Conservation (phyloP, 2,329 filamentous ascomycete species). For the Colletotrichum sojae region DNA sequence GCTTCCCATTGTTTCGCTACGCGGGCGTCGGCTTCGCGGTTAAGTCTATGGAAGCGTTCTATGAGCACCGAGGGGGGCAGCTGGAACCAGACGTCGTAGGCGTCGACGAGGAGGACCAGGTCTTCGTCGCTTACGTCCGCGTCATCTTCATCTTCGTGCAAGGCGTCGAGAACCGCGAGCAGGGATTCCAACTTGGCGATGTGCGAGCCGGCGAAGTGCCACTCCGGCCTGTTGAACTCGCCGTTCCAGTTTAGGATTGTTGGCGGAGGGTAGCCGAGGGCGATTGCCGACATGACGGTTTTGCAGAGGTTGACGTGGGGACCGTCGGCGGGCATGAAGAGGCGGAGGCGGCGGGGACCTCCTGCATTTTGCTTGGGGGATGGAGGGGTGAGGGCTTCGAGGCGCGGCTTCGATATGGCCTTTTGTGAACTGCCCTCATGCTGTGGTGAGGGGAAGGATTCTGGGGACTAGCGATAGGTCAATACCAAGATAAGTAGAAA, state of each 20-base stretch:
- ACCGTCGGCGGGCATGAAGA: slow-evolving; percentile 56
- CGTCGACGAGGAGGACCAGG: slow-evolving; percentile 54
- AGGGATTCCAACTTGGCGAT: slow-evolving; percentile 56
- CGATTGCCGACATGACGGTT: slow-evolving; percentile 54
- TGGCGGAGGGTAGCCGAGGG: slow-evolving; percentile 54
- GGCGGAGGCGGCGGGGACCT: slow-evolving; percentile 47
- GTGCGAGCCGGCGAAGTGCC: slow-evolving; percentile 56
- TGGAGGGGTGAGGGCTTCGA: slow-evolving; percentile 9
- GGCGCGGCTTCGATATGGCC: background rate
- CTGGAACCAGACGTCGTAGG: slow-evolving; percentile 57
- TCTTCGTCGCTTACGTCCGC: slow-evolving; percentile 47
- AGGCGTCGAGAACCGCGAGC: slow-evolving; percentile 47
- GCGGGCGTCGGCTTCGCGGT: slow-evolving; percentile 51
- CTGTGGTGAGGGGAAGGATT: background rate
- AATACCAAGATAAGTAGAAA: background rate
- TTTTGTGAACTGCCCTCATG: background rate
- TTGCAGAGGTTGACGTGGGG: slow-evolving; percentile 56
- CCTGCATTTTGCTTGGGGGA: slow-evolving; percentile 2
- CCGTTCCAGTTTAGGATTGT: slow-evolving; percentile 55
- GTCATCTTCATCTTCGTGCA: slow-evolving; percentile 43
- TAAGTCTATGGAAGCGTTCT: slow-evolving; percentile 53
- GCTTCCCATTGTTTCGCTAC: slow-evolving; percentile 46
- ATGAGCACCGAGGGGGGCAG: slow-evolving; percentile 55
- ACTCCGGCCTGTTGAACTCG: slow-evolving; percentile 54
- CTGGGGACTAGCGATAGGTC: background rate